Conservation (phyloP, 1,284 basidiomycete species). For the Cerioporus squamosus region DNA sequence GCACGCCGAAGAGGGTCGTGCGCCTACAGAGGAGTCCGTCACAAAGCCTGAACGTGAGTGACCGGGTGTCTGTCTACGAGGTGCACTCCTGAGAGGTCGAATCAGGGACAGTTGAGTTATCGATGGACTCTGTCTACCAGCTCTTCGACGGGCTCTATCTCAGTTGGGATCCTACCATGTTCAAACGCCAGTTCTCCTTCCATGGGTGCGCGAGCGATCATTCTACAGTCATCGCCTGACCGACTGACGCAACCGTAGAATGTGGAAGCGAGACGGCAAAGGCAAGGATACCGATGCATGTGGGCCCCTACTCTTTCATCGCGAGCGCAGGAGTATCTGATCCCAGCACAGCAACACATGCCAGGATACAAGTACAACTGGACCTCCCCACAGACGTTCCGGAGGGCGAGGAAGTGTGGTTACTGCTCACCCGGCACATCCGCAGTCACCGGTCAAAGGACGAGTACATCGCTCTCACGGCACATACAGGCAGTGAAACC, state of each 20-base stretch:
- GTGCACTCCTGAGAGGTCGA: neutral
- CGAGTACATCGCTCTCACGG: slow-evolving; percentile 79
- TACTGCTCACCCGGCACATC: slow-evolving; percentile 82
- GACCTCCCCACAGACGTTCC: slow-evolving; percentile 2
- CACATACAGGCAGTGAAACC: slow-evolving; percentile 44
- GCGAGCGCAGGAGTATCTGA: too few species aligned
- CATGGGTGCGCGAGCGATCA: slow-evolving; percentile 62
- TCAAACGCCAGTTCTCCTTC: slow-evolving; percentile 54
- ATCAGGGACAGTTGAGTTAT: slow-evolving; percentile 52
- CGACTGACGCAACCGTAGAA: neutral
- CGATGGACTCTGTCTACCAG: slow-evolving; percentile 78
- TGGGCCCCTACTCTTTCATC: neutral
- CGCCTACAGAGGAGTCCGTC: neutral
- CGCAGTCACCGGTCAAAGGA: slow-evolving; percentile 55
- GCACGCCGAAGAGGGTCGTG: neutral
- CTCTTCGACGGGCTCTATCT: slow-evolving; percentile 85
- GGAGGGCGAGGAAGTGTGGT: slow-evolving; percentile 60
- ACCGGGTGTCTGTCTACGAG: neutral
- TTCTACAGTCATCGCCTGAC: neutral
- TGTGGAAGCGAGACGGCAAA: slow-evolving; percentile 22
- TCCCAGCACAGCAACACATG: slow-evolving; percentile 30
- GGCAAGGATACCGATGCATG: neutral
- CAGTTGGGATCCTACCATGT: slow-evolving; percentile 84
- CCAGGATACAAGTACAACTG: slow-evolving; percentile 29
- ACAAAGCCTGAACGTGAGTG: neutral